Evolutionary conservation across 1,139 yeast species (phyloP), one percentile per base, ranked within the genome.

Genomic region (Suhomyces panamericanus): DNA sequence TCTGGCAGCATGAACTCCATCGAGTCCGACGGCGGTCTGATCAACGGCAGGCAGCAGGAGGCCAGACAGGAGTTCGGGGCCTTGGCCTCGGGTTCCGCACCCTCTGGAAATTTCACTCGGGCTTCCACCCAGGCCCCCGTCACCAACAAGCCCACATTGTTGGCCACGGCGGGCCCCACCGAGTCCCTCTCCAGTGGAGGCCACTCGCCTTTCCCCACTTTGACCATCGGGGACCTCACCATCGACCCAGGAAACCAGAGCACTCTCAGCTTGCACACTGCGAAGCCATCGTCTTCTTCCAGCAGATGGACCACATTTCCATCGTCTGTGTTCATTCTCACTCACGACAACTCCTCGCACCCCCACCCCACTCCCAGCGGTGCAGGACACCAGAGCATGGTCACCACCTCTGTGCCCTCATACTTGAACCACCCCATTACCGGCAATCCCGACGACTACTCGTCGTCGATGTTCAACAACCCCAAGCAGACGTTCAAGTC

Each of bases 1-100:
- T 62, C 83, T 16, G 96, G 96, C 28, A 57, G 65, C 31, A 85
- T 88, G 88, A 62, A 74, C 38, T 83, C 91, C 4, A 87, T 89
- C 50, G 61, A 73, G 31, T 83, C 95, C 27, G 66, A 70, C 29
- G 78, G 73, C 56, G 96, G 96, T 46, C 60, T 67, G 44, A 74
- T 87, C 37, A 75, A 81, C 56, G 93, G 89, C 13, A 79, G 90
- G 64, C 59, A 64, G 38, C 62, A 63, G 0, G 64, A 74, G 48
- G 87, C 81, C 10, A 64, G 68, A 38, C 58, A 63, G 10, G 85
- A 83, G 40, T 81, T 80, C 54, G 67, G 62, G 16, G 55, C 61
- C 22, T 67, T 81, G 45, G 52, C 47, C 35, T 51, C 50, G 32
- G 70, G 67, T 12, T 56, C 42, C 3, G 30, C 44, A 16, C 41